Evolutionary conservation across 768 basidiomycete species (phyloP).

Genomic region (Butyriboletus loyo): DNA sequence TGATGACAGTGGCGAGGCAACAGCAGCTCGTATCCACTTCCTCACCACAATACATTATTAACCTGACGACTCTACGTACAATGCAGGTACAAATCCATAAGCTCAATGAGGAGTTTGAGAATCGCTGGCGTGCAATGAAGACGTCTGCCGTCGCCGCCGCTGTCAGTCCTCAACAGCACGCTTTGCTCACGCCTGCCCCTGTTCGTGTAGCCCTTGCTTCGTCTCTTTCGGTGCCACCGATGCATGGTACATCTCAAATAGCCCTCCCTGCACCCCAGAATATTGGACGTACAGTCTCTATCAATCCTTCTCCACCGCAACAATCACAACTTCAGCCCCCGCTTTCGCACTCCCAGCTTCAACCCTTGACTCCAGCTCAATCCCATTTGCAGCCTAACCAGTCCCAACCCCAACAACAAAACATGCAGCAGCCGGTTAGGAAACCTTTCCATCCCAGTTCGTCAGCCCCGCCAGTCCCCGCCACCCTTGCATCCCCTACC

Average conservation of each 20-base stretch:
- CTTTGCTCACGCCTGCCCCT: not conserved
- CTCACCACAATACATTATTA: constrained; percentile 33
- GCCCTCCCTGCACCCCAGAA: constrained; percentile 21
- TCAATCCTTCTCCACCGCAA: constrained; percentile 24
- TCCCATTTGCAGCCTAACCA: constrained; percentile 9
- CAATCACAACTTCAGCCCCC: constrained; percentile 6
- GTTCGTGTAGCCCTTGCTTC: constrained; percentile 4
- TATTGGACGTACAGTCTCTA: constrained; percentile 31
- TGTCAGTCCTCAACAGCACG: constrained; percentile 4
- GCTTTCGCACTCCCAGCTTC: constrained; percentile 9
- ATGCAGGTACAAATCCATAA: constrained; percentile 45
- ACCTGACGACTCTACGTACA: constrained; percentile 37
- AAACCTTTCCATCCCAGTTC: constrained; percentile 21
- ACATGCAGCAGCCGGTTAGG: constrained; percentile 12
- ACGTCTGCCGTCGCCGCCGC: constrained; percentile 2
- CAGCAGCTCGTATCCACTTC: constrained; percentile 20
- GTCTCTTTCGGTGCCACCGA: constrained; percentile 17
- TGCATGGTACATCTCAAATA: constrained; percentile 17
- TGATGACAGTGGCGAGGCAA: constrained; percentile 41
- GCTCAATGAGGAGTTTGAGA: constrained; percentile 40
- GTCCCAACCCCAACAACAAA: constrained; percentile 4
- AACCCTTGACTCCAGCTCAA: not conserved
- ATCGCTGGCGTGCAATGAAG: constrained; percentile 27
- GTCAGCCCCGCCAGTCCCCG: constrained; percentile 11
- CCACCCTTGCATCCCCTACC: constrained; percentile 33